phyloP scores from a whole-genome alignment of 495 filamentous ascomycete species.

The Pyrenopolyporus hunteri region DNA sequence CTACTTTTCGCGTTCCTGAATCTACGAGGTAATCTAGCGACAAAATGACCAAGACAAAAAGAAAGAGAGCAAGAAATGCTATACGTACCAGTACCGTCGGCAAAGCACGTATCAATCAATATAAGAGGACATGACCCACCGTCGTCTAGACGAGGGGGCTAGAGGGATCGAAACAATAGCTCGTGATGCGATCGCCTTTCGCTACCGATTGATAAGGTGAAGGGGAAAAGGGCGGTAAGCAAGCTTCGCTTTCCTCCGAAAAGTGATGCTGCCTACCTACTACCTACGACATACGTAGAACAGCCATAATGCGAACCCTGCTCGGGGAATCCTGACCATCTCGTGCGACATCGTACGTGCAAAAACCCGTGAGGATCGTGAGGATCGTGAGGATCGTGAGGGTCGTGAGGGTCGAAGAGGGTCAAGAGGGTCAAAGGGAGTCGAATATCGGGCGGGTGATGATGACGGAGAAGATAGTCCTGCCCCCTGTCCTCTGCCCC shows the following conservation, averaged over 20 bases:
- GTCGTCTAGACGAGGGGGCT: background rate
- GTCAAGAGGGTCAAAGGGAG: too few species aligned
- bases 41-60: too few species aligned
- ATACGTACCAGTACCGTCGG: too few species aligned
- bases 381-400: background rate
- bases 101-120: too few species aligned
- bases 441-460: too few species aligned
- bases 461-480: too few species aligned
- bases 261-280: background rate
- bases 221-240: slow-evolving; percentile 22
- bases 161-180: background rate
- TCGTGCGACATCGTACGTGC: slow-evolving; percentile 40
- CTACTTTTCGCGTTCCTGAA: too few species aligned
- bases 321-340: background rate
- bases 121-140: background rate
- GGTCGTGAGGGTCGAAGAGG: background rate
- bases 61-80: too few species aligned
- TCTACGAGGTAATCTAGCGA: too few species aligned
- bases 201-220: slow-evolving; percentile 10
- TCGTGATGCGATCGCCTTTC: slow-evolving; percentile 19
- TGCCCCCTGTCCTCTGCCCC: too few species aligned
- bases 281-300: background rate
- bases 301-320: background rate
- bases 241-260: slow-evolving; percentile 17
- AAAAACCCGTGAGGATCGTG: background rate